Conservation (phyloP, 2,329 filamentous ascomycete genomes). For the Aspergillus melleus region DNA sequence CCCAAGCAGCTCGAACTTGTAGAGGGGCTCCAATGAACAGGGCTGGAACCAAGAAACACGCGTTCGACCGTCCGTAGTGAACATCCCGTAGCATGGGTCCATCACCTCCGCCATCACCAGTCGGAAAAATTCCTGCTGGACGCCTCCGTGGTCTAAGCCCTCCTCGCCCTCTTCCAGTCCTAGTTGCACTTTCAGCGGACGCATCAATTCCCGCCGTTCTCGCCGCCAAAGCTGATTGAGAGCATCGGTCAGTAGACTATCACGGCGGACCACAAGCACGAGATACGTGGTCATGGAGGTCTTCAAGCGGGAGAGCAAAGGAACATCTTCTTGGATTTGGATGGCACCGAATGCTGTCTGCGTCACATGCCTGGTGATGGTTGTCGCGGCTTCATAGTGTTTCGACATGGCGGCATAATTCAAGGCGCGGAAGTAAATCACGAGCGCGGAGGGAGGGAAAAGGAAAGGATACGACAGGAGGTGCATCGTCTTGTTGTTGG, state of each 20-base stretch:
- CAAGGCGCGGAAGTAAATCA: conserved; percentile 82
- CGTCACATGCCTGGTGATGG: conserved; percentile 46
- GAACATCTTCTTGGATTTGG: conserved; percentile 56
- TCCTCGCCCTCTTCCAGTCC: conserved; percentile 81
- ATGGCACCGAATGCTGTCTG: conserved; percentile 47
- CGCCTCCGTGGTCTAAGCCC: conserved; percentile 89
- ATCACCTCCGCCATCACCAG: conserved; percentile 78
- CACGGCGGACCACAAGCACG: conserved; percentile 66
- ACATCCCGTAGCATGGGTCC: conserved; percentile 72
- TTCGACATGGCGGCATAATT: conserved; percentile 86
- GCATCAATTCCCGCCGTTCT: conserved; percentile 75
- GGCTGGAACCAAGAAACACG: conserved; percentile 87
- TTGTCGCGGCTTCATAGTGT: conserved; percentile 67
- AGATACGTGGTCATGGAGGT: conserved; percentile 70
- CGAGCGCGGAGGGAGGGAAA: conserved; percentile 70
- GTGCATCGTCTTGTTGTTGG: conserved; percentile 66
- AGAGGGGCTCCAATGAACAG: conserved; percentile 74
- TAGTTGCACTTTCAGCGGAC: conserved; percentile 84
- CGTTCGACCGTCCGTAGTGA: conserved; percentile 73
- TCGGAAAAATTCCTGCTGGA: conserved; percentile 95
- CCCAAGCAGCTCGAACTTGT: conserved; percentile 89
- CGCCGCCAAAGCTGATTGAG: conserved; percentile 89
- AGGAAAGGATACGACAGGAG: conserved; percentile 79
- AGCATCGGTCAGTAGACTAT: conserved; percentile 68
- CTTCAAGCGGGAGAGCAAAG: conserved; percentile 63